Base-by-base conservation (phyloP, 768 basidiomycete species). In the Favolaschia claudopus region DNA sequence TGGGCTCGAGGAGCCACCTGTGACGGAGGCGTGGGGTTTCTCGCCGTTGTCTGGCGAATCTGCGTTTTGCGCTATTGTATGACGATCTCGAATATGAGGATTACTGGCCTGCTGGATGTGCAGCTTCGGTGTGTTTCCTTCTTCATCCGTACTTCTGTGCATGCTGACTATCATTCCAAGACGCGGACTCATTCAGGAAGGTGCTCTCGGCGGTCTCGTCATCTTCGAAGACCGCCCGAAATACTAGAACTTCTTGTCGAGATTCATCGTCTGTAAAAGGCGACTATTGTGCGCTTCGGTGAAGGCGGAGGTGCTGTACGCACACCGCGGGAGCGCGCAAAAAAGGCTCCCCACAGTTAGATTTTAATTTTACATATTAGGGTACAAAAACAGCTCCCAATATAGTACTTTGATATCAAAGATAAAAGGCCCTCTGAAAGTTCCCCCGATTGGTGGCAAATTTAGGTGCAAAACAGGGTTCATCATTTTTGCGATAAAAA, bases 211-310 rank as follows among this genome's bases (percentile, higher is more conserved):
- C 48, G 96, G 96, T 10, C 72, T 98, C 48, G 85, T 95, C 40
- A 91, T 97, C 58, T 96, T 95, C 72, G 89, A 96, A 67, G 96
- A 98, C 73, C 83, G 87, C 43, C 92, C 91, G 2, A 91, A 90
- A 62, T 92, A 89, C 61, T 92, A 91, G 92, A 92, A 93, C 75
- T 91, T 91, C 7, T 92, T 74, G 93, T 96, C 58, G 95, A 99
- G 68, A 85, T 95, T 27, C 94, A 95, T 72, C 95, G 97, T 71
- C 78, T 99, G 28, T 94, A 99, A 74, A 95, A 88, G 12, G 79
- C 84, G n/a, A 82, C 82, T 95, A 2, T 77, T 96, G 8, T 86
- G 92, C 36, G 94, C 87, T 1, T 78, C 90, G 12, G 79, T 98
- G 12, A 77, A 77, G 43, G 84, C 90, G 1, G 82, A 88, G 45